phyloP scores from a whole-genome alignment of 352 stramenopile species.

The Pythium aristosporum region DNA sequence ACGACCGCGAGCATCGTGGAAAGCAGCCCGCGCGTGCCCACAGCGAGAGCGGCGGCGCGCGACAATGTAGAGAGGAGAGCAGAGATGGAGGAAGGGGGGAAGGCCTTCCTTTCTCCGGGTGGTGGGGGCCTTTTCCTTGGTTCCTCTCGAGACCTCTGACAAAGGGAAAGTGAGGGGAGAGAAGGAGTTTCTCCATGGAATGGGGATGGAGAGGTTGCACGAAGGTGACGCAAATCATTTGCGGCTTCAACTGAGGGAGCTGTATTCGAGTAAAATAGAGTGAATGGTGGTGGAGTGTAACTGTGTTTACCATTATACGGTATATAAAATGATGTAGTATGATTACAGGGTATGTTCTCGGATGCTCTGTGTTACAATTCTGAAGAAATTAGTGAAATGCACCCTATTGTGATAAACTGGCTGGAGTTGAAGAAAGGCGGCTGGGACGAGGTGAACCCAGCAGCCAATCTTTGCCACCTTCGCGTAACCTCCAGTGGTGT shows the following conservation, averaged over 20 bases:
- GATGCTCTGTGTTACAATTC: too few species aligned
- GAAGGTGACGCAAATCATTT: constrained; percentile 26
- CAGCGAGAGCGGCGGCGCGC: neutral
- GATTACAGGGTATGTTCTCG: too few species aligned
- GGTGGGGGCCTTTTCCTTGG: too few species aligned
- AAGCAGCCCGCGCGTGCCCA: constrained; percentile 8
- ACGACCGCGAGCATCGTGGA: constrained; percentile 24
- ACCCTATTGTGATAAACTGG: neutral
- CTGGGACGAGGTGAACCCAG: neutral
- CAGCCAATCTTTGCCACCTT: constrained; percentile 1
- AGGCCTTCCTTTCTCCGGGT: too few species aligned
- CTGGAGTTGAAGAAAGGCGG: neutral
- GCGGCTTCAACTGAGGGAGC: constrained; percentile 18
- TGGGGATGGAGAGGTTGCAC: constrained; percentile 5
- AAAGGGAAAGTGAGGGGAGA: constrained; percentile 12
- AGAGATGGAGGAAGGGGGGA: neutral
- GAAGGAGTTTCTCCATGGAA: constrained; percentile 11
- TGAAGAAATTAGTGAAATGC: too few species aligned
- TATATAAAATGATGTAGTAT: too few species aligned
- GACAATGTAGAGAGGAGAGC: constrained; percentile 5
- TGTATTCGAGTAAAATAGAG: neutral
- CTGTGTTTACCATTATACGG: too few species aligned
- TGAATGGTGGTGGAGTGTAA: neutral
- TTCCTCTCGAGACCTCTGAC: neutral
- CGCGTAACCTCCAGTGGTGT: neutral